Conservation (phyloP, 2,329 filamentous ascomycete genomes). For the Ceratocystis ficicola region DNA sequence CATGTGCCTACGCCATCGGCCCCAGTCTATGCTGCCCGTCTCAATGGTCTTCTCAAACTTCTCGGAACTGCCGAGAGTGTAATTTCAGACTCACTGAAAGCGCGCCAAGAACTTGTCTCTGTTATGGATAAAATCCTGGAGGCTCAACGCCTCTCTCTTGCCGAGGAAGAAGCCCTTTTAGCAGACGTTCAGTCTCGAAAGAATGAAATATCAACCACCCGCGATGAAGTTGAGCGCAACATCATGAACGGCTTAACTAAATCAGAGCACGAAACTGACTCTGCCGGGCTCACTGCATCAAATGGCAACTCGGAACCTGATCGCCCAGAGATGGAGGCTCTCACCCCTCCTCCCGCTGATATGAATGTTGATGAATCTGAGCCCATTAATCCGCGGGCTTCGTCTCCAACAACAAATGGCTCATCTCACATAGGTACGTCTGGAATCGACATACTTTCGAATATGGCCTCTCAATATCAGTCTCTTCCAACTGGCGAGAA, state of each 20-base stretch:
- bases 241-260: constrained; percentile 75
- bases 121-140: constrained; percentile 74
- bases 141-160: constrained; percentile 56
- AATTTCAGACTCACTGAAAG: constrained; percentile 79
- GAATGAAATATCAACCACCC: constrained; percentile 63
- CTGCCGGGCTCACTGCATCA: not conserved
- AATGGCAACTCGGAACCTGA: constrained; percentile 41
- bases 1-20: constrained; percentile 58
- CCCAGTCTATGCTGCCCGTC: constrained; percentile 79
- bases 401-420: not conserved
- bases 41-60: constrained; percentile 80
- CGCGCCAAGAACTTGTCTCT: constrained; percentile 62
- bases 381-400: not conserved
- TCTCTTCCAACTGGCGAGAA: constrained; percentile 39
- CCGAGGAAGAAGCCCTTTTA: constrained; percentile 56
- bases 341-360: constrained; percentile 63
- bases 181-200: constrained; percentile 54
- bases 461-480: constrained; percentile 36
- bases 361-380: constrained; percentile 24
- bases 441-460: not conserved
- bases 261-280: constrained; percentile 34
- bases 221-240: constrained; percentile 75
- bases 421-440: not conserved
- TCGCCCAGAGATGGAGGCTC: constrained; percentile 69
- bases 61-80: constrained; percentile 80